Evolutionary conservation across 2,329 filamentous ascomycete genomes (phyloP).

Genomic region (Ophiosphaerella narmari): DNA sequence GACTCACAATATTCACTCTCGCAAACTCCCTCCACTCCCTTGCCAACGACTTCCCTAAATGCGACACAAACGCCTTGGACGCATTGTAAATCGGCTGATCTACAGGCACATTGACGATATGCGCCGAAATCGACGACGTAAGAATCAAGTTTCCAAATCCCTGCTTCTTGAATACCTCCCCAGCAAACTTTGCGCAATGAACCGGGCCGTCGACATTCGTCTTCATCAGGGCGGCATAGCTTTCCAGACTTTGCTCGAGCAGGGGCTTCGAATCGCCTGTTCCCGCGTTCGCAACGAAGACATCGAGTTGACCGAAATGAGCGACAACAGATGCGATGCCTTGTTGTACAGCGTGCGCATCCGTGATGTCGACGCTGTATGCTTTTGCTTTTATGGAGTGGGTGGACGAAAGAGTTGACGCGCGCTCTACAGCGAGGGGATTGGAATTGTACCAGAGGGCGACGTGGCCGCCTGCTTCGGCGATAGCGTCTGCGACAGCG

Average conservation of each 20-base stretch:
- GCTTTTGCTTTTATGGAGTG: constrained; percentile 66
- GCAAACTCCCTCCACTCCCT: constrained; percentile 72
- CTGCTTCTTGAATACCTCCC: constrained; percentile 49
- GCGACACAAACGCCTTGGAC: constrained; percentile 66
- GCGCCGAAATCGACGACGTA: constrained; percentile 71
- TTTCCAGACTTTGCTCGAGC: constrained; percentile 61
- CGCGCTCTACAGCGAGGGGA: constrained; percentile 63
- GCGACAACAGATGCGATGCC: constrained; percentile 64
- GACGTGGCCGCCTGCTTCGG: constrained; percentile 51
- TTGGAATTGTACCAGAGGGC: constrained; percentile 53
- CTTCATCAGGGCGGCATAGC: constrained; percentile 66
- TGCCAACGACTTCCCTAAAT: constrained; percentile 64
- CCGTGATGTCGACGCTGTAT: constrained; percentile 64
- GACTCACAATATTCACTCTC: constrained; percentile 67
- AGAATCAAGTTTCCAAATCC: constrained; percentile 64
- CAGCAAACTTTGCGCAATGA: constrained; percentile 50
- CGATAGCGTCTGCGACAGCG: constrained; percentile 43
- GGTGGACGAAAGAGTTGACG: constrained; percentile 58
- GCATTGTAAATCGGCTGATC: constrained; percentile 56
- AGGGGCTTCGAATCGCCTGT: constrained; percentile 61
- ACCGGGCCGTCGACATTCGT: constrained; percentile 71
- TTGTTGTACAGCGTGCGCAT: constrained; percentile 58
- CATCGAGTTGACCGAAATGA: constrained; percentile 71
- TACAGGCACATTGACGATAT: constrained; percentile 79
- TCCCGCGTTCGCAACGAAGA: constrained; percentile 70